These are phyloP conservation scores for Talaromyces thailandensis DNA, from an alignment of 495 filamentous ascomycete genomes.

Conservation along the genomic window DNA sequence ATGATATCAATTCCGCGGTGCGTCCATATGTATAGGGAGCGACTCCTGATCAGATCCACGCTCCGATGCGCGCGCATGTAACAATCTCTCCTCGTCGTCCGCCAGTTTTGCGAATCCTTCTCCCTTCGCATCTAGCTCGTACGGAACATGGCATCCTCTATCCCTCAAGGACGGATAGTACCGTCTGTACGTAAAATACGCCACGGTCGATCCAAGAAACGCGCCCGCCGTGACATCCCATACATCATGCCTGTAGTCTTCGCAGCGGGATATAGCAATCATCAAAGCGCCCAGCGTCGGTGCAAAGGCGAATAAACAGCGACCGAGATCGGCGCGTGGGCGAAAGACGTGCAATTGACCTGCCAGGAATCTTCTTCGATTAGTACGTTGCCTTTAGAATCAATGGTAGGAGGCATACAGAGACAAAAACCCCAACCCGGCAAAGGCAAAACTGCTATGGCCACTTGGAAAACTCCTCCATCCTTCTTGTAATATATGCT, in stretches of 20 bases:
- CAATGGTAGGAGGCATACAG: constrained; percentile 24
- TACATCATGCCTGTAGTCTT: constrained; percentile 93
- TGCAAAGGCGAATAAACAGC: constrained; percentile 44
- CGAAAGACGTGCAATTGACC: constrained; percentile 74
- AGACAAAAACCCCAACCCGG: constrained; percentile 73
- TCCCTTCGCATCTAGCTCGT: constrained; percentile 26
- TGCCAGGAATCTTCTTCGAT: constrained; percentile 48
- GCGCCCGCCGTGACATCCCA: constrained; percentile 80
- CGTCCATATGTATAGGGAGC: neutral
- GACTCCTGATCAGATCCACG: neutral
- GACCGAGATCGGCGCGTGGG: constrained; percentile 61
- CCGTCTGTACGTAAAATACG: constrained; percentile 75
- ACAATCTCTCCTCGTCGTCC: constrained; percentile 36
- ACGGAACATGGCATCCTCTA: constrained; percentile 43
- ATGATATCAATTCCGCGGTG: neutral
- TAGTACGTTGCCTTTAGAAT: neutral
- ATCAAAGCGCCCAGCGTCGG: constrained; percentile 75
- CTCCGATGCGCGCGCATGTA: neutral
- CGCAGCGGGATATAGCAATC: constrained; percentile 83
- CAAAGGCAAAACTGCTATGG: constrained; percentile 79
- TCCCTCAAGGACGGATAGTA: constrained; percentile 50
- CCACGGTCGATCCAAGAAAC: constrained; percentile 61
- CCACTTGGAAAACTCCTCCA: constrained; percentile 91
- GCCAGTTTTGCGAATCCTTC: constrained; percentile 35
- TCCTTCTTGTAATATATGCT: constrained; percentile 79